Conservation (phyloP, 2,329 filamentous ascomycete genomes). For the Aspergillus texensis region DNA sequence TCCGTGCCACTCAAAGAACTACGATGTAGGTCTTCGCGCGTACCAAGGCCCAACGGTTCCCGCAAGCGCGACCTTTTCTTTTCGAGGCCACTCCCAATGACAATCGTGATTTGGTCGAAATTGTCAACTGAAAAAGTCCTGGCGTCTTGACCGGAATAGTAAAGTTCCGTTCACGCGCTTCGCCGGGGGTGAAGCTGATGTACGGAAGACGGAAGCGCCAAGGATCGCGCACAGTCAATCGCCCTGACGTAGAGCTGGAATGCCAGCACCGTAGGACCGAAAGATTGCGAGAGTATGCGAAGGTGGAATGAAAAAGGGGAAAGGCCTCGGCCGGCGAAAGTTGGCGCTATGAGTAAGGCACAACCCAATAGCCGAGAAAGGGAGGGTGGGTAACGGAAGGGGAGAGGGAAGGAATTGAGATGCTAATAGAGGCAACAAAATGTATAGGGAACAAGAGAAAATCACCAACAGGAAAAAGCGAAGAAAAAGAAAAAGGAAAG, state of each 20-base stretch:
- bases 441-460: slow-evolving; percentile 11
- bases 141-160: background rate
- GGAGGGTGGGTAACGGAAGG: slow-evolving; percentile 9
- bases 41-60: slow-evolving; percentile 12
- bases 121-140: background rate
- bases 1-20: slow-evolving; percentile 24
- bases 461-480: slow-evolving; percentile 11
- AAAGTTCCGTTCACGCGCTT: slow-evolving; percentile 2
- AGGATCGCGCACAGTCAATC: slow-evolving; percentile 5
- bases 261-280: background rate
- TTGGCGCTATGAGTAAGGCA: background rate
- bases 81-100: background rate
- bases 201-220: slow-evolving; percentile 3
- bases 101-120: background rate
- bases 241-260: slow-evolving; percentile 3
- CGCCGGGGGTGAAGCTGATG: background rate
- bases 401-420: slow-evolving; percentile 13
- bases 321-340: background rate
- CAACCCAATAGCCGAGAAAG: slow-evolving; percentile 10
- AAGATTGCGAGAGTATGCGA: background rate
- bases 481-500: slow-evolving; percentile 15
- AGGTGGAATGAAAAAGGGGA: background rate
- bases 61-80: slow-evolving; percentile 1
- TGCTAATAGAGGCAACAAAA: slow-evolving; percentile 8
- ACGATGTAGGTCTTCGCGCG: slow-evolving; percentile 20